These are phyloP conservation scores for Crithidia acanthocephali DNA, from an alignment of 208 protist species.

Conservation along the genomic window DNA sequence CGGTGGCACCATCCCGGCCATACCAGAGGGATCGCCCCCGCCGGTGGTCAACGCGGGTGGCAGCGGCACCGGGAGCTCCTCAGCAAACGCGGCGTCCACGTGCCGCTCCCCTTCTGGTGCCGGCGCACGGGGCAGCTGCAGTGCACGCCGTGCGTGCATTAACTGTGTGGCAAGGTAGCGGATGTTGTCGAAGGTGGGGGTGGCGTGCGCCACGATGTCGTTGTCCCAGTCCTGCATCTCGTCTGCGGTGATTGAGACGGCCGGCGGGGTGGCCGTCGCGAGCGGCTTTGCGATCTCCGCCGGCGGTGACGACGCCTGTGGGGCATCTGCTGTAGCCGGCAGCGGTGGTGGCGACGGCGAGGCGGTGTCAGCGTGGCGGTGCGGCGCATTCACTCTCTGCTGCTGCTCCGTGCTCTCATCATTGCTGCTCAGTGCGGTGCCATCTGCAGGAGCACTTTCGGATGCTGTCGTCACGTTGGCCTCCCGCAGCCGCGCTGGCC, in stretches of 20 bases:
- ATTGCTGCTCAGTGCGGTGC: not conserved
- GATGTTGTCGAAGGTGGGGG: constrained; percentile 50
- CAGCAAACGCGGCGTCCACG: too few species aligned
- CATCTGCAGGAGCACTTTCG: too few species aligned
- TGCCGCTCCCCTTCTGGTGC: not conserved
- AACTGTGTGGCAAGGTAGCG: constrained; percentile 53
- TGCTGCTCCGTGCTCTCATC: not conserved
- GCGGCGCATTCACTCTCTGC: too few species aligned
- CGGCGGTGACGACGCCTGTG: not conserved
- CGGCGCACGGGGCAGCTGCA: not conserved
- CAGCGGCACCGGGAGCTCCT: not conserved
- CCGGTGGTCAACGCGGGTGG: not conserved
- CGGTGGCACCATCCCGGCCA: not conserved
- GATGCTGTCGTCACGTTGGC: not conserved
- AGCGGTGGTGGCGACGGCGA: not conserved
- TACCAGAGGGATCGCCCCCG: not conserved
- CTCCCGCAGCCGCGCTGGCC: constrained; percentile 24
- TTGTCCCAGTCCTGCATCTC: constrained; percentile 42
- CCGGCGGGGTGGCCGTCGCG: not conserved
- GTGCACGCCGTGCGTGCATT: constrained; percentile 43
- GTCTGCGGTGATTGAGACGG: not conserved
- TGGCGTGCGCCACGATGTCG: constrained; percentile 47
- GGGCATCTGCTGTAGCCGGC: not conserved
- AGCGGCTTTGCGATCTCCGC: not conserved
- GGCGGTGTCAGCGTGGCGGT: too few species aligned